Evolutionary conservation across 2,329 filamentous ascomycete species (phyloP).

Genomic region (Apiospora saccharicola): DNA sequence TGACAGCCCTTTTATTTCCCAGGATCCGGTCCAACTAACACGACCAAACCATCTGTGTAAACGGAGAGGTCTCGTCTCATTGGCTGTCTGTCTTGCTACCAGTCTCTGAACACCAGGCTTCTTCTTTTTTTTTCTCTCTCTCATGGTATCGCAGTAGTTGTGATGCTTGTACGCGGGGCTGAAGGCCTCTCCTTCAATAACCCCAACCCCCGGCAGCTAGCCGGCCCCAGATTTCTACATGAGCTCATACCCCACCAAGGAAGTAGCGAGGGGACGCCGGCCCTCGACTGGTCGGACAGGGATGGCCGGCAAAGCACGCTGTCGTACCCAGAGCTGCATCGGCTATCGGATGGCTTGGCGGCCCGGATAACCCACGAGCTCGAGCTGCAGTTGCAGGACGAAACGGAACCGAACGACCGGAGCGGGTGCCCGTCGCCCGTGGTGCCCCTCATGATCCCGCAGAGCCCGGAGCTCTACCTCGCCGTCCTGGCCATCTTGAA

Average conservation of each 20-base stretch:
- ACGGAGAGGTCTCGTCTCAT: neutral
- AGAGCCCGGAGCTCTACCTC: conserved; percentile 80
- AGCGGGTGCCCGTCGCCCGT: conserved; percentile 51
- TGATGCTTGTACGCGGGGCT: conserved; percentile 23
- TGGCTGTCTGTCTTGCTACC: neutral
- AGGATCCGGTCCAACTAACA: neutral
- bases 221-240: conserved; percentile 57
- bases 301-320: conserved; percentile 43
- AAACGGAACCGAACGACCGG: conserved; percentile 28
- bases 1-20: neutral
- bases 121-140: too few relatives aligned
- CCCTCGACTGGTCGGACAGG: conserved; percentile 25
- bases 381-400: conserved; percentile 37
- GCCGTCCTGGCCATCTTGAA: conserved; percentile 80
- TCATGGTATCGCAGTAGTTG: neutral
- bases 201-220: conserved; percentile 47
- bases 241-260: conserved; percentile 22
- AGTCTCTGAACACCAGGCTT: neutral
- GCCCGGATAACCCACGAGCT: conserved; percentile 51
- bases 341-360: conserved; percentile 63
- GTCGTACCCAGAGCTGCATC: conserved; percentile 70
- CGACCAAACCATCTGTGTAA: neutral
- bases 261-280: conserved; percentile 7
- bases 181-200: conserved; percentile 55
- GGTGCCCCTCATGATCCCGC: conserved; percentile 79